Base-by-base conservation (phyloP, 1,284 basidiomycete genomes). In the Irpex sp. region DNA sequence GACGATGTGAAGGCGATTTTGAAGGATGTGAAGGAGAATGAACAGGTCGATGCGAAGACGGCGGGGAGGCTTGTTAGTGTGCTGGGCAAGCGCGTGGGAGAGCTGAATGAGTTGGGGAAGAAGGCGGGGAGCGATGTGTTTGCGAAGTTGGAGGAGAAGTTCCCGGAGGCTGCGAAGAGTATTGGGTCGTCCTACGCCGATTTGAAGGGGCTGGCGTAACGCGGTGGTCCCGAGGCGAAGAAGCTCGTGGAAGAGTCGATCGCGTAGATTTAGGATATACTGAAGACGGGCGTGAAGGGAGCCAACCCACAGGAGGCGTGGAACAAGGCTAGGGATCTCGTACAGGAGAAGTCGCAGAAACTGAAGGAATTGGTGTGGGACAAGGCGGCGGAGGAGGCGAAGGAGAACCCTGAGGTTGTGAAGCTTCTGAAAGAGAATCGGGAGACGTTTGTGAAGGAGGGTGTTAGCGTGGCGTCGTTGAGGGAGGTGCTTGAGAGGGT, bases 181-280 rank as follows among this genome's bases (percentile, higher is more conserved):
- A 63, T 78, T 5, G 75, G 74, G 1, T 68, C 70, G 12, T 69
- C 68, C 19, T 74, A 75, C 58, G 67, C 67, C 21, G 69, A 76
- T 64, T 63, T 78, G 61, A 69, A 64, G 68, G 65, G 61, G 36
- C 56, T 75, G 58, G 75, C 73, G n/a, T 63, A 73, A 60, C 61
- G 67, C 57, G 70, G 69, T 42, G 75, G 75, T 3, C 74, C 74
- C 3, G 74, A 76, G 62, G 74, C 74, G 58, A 75, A 74, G 73
- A 73, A 71, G 62, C 54, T 73, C 12, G 67, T 71, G 23, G 70
- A 73, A 7, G 74, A 76, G 23, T 71, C 73, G 5, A 67, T 67
- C 18, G 58, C 66, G 33, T 68, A 75, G 71, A 72, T 76, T 0
- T 57, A 63, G 28, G 62, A 63, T 37, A 49, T 61, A n/a, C 16